These are phyloP conservation scores for Pythium aquatile DNA, from an alignment of 352 stramenopile species.

Conservation along the genomic window DNA sequence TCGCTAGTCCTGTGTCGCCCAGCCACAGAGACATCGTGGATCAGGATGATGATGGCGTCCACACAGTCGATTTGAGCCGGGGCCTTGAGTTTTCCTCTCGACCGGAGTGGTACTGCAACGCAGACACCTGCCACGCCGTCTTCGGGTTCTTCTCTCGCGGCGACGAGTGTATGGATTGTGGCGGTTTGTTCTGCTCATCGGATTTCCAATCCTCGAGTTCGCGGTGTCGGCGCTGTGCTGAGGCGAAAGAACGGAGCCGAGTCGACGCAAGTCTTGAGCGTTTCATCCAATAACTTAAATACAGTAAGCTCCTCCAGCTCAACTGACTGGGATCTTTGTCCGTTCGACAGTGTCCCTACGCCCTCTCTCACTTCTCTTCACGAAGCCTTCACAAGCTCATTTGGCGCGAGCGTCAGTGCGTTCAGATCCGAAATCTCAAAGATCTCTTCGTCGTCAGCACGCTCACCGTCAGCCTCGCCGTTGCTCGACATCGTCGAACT, in stretches of 20 bases:
- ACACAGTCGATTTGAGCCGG: not conserved
- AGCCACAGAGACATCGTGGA: not conserved
- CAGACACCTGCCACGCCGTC: conserved; percentile 49
- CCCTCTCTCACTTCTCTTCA: conserved; percentile 1
- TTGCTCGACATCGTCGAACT: conserved; percentile 21
- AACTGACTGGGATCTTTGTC: not conserved
- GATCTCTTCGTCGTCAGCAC: conserved; percentile 19
- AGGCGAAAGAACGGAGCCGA: not conserved
- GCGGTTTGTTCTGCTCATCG: conserved; percentile 54
- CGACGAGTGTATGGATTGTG: conserved; percentile 47
- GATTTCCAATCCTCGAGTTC: conserved; percentile 32
- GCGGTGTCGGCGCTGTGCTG: conserved; percentile 8
- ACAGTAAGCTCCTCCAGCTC: not conserved
- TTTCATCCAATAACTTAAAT: conserved; percentile 24
- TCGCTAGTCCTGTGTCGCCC: not conserved
- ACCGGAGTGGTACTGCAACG: conserved; percentile 77
- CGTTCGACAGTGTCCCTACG: not conserved
- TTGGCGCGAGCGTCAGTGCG: conserved; percentile 11
- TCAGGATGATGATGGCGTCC: not conserved
- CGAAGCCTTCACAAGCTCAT: not conserved
- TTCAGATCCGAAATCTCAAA: conserved; percentile 24
- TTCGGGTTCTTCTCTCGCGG: conserved; percentile 66
- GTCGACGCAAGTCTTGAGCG: not conserved
- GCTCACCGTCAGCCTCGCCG: conserved; percentile 12
- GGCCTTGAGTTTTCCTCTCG: conserved; percentile 48